phyloP scores from a whole-genome alignment of 306 rosid species.

The Rosa chinensis region DNA sequence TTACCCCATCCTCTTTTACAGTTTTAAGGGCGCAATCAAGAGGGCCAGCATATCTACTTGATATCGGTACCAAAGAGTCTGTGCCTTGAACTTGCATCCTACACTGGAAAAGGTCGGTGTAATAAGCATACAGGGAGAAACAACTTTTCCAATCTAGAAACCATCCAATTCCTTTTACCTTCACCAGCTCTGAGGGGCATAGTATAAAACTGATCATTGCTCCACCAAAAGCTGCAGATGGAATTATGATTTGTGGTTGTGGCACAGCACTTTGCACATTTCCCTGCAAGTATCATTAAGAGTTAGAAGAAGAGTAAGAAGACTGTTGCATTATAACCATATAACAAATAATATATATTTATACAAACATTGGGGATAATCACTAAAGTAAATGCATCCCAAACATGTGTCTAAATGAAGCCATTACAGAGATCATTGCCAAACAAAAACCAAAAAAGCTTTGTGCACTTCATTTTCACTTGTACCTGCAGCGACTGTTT shows the following conservation, averaged over 20 bases:
- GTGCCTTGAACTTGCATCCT: slow-evolving; percentile 98
- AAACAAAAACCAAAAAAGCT: slow-evolving; percentile 26
- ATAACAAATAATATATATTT: slow-evolving; percentile 13
- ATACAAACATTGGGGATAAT: slow-evolving; percentile 15
- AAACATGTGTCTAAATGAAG: slow-evolving; percentile 10
- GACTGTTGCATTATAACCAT: slow-evolving; percentile 8
- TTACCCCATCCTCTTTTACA: slow-evolving; percentile 74
- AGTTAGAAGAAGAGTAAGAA: slow-evolving; percentile 22
- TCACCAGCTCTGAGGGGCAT: slow-evolving; percentile 87
- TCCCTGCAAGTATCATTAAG: slow-evolving; percentile 50
- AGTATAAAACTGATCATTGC: slow-evolving; percentile 82
- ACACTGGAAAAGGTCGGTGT: slow-evolving; percentile 69
- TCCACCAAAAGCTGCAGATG: slow-evolving; percentile 85
- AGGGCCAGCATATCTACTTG: slow-evolving; percentile 75
- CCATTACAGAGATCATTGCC: slow-evolving; percentile 12
- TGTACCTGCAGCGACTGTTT: slow-evolving; percentile 81
- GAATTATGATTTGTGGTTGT: slow-evolving; percentile 64
- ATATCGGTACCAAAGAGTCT: slow-evolving; percentile 62
- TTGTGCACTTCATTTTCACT: slow-evolving; percentile 22
- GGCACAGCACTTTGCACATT: slow-evolving; percentile 60
- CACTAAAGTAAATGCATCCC: slow-evolving; percentile 6
- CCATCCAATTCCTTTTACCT: slow-evolving; percentile 51
- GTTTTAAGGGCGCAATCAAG: slow-evolving; percentile 71
- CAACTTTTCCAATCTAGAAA: slow-evolving; percentile 12
- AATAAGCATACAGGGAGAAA: slow-evolving; percentile 25